phyloP scores from a whole-genome alignment of 495 filamentous ascomycete genomes.

The Sphaerosporella brunnea region DNA sequence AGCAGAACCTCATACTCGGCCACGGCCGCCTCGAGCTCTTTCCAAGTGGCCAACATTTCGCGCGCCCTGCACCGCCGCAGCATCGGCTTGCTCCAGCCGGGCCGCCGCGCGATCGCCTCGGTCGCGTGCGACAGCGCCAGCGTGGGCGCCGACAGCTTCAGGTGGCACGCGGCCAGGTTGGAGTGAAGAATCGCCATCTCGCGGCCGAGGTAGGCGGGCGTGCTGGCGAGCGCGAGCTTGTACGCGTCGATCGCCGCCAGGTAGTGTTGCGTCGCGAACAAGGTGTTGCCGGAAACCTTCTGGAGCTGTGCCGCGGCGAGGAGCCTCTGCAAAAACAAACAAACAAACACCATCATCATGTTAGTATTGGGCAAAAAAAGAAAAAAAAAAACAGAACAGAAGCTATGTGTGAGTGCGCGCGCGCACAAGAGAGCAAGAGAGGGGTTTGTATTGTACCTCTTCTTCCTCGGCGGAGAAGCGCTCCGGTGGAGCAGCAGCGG shows the following conservation, averaged over 20 bases:
- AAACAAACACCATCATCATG: too few relatives aligned
- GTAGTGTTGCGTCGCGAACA: conserved; percentile 56
- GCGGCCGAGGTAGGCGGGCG: conserved; percentile 77
- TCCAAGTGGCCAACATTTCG: conserved; percentile 57
- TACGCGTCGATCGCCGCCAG: conserved; percentile 79
- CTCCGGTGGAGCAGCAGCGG: conserved; percentile 6
- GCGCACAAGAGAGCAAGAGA: conserved; percentile 7
- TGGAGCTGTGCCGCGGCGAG: conserved; percentile 53
- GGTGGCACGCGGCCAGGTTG: conserved; percentile 79
- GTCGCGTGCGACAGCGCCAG: conserved; percentile 58
- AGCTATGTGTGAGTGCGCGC: too few relatives aligned
- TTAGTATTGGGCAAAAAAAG: too few relatives aligned
- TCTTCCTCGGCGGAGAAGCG: conserved; percentile 62
- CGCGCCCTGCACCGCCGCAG: conserved; percentile 66
- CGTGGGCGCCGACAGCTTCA: conserved; percentile 79
- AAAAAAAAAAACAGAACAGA: too few relatives aligned
- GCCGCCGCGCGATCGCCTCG: conserved; percentile 49
- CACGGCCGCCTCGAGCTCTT: conserved; percentile 57
- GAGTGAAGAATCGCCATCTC: conserved; percentile 71
- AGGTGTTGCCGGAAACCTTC: conserved; percentile 58
- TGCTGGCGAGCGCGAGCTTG: conserved; percentile 61
- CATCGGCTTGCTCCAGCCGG: conserved; percentile 67
- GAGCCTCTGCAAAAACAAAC: conserved; percentile 40
- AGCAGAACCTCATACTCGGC: conserved; percentile 33
- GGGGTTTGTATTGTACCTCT: conserved; percentile 35